A percentile compares a stretch with the other conserved stretches of the same genome.
Conservation (phyloP, 1,284 basidiomycete genomes). For the Apiotrichum gracile region DNA sequence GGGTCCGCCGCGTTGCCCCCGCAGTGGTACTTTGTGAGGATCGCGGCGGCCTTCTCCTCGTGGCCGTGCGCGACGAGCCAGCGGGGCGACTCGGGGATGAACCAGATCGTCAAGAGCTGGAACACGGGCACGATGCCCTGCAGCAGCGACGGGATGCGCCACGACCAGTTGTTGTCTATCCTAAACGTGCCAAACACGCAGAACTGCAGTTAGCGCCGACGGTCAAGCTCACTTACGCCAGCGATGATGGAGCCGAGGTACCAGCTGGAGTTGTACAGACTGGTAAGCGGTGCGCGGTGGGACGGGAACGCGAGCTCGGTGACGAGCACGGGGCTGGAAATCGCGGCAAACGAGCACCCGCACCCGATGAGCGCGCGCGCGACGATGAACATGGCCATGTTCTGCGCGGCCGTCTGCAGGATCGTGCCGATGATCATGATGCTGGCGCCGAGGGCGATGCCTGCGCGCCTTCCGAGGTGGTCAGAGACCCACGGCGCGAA, state of each 20-base stretch:
- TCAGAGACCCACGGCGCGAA: constrained; percentile 29
- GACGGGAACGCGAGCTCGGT: constrained; percentile 70
- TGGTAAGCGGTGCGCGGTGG: constrained; percentile 57
- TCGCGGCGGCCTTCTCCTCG: constrained; percentile 54
- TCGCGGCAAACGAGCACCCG: constrained; percentile 46
- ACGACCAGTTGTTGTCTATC: constrained; percentile 28
- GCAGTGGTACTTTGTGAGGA: constrained; percentile 79
- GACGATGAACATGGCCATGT: constrained; percentile 62
- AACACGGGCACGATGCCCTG: constrained; percentile 45
- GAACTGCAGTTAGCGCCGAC: not conserved
- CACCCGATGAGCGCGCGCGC: constrained; percentile 57
- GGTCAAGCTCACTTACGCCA: not conserved
- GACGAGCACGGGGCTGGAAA: constrained; percentile 66
- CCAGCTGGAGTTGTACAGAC: constrained; percentile 24
- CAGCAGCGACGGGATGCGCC: constrained; percentile 48
- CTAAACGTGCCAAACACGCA: constrained; percentile 26
- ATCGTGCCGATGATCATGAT: constrained; percentile 32
- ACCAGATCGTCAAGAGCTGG: constrained; percentile 15
- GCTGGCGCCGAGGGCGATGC: constrained; percentile 25
- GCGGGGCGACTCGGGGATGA: constrained; percentile 25
- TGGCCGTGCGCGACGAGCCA: constrained; percentile 21
- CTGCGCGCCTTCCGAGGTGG: constrained; percentile 35
- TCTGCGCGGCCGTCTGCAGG: constrained; percentile 47
- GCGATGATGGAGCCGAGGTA: constrained; percentile 15
- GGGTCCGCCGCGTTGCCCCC: constrained; percentile 29